A percentile compares a stretch with the other conserved stretches of the same genome.
These are phyloP conservation scores for Talaromyces sp. DNA, from an alignment of 2,329 filamentous ascomycete species.

Conservation along the genomic window DNA sequence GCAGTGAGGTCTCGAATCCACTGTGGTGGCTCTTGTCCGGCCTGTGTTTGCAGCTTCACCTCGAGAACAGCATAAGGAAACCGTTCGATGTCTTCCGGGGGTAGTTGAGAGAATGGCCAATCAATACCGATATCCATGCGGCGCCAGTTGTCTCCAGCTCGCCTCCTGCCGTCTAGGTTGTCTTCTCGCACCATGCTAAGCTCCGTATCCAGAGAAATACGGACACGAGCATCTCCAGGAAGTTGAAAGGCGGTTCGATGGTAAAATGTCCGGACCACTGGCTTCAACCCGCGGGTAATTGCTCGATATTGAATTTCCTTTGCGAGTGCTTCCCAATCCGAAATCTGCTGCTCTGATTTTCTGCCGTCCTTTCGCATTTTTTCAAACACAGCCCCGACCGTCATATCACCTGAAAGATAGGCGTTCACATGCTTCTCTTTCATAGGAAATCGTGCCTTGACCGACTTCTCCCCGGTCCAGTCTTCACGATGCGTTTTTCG, in stretches of 20 bases:
- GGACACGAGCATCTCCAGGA: conserved; percentile 89
- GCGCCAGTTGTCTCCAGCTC: conserved; percentile 86
- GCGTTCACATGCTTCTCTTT: conserved; percentile 98
- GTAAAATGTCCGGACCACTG: conserved; percentile 93
- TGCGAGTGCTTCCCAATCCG: conserved; percentile 80
- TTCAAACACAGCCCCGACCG: conserved; percentile 85
- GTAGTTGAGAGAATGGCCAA: conserved; percentile 85
- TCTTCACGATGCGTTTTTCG: conserved; percentile 97
- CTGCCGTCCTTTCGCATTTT: conserved; percentile 94
- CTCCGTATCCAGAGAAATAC: conserved; percentile 94
- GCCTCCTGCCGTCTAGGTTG: conserved; percentile 73
- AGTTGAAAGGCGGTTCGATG: conserved; percentile 97
- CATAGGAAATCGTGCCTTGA: conserved; percentile 89
- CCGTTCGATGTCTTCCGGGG: conserved; percentile 74
- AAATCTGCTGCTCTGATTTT: conserved; percentile 86
- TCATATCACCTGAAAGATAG: conserved; percentile 77
- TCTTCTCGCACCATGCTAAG: conserved; percentile 93
- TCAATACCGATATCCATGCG: conserved; percentile 97
- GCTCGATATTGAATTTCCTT: conserved; percentile 91
- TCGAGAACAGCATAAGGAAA: conserved; percentile 97
- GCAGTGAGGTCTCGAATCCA: conserved; percentile 93
- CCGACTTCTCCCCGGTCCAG: conserved; percentile 98
- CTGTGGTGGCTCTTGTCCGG: conserved; percentile 88
- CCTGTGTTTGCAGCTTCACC: conserved; percentile 95
- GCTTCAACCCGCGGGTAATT: conserved; percentile 77